Evolutionary conservation across 441 rosid genomes (phyloP), one percentile per base, ranked within the genome.

Genomic region (Gossypium davidsonii): DNA sequence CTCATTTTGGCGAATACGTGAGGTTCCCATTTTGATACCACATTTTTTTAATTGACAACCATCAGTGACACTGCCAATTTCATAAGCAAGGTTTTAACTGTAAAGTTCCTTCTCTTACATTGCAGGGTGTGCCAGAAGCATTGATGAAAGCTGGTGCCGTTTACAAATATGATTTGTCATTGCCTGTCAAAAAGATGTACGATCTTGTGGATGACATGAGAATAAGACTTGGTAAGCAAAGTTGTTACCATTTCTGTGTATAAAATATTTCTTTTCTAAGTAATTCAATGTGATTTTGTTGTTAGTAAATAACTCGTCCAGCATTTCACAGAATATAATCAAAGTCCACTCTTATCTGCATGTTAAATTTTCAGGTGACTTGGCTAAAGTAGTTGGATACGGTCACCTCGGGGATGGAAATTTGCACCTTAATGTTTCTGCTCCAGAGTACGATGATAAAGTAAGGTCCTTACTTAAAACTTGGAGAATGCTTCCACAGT

Each of bases 341-440:
- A 61, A 23, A 55, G 20, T 37, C 51, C 1, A 49, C 28, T 49
- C 23, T 55, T 59, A 57, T 46, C 23, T 71, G 26, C 42, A 25
- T 68, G 9, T 74, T 10, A 10, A 59, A 62, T 74, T 73, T 73
- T 72, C 80, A 94, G 98, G 90, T 81, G 79, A 85, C 71, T 83
- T 68, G 21, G 97, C 91, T 57, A 85, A 79, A 74, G 99, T 91
- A 12, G 81, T 91, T 79, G 98, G 83, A 73, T 92, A 89, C 67
- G 99, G 99, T 73, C 98, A 94, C 83, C 94, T 94, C 11, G 98
- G 99, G 71, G 98, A 94, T 10, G 90, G 97, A 20, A 94, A 94
- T 84, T 83, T 94, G 78, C 99, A 94, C 81, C 92, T 94, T 52
- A 92, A 94, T 79, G 78, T 94, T 78, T 94, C 96, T 58, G 87